Evolutionary conservation across 129 eudicot genomes (phyloP).

Genomic region (Dittrichia graveolens): DNA sequence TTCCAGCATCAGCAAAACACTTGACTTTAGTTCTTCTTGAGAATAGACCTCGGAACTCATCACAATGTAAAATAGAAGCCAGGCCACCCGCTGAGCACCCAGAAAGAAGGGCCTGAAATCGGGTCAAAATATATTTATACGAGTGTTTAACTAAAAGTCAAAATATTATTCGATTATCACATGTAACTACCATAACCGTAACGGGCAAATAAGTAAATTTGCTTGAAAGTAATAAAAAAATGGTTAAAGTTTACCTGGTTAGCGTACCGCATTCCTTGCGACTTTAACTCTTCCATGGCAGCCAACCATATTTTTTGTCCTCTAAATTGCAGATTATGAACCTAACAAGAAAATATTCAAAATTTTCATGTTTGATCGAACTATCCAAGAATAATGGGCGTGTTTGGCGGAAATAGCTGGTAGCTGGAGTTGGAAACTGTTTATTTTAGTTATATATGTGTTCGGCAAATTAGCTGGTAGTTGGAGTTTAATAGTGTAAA

Average conservation of each 20-base stretch:
- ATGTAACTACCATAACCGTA: not conserved
- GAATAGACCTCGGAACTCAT: conserved; percentile 43
- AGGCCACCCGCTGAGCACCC: conserved; percentile 61
- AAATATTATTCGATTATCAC: too few relatives aligned
- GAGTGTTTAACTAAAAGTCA: not conserved
- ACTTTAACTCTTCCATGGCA: conserved; percentile 51
- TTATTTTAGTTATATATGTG: too few relatives aligned
- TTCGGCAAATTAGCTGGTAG: too few relatives aligned
- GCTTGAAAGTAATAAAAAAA: conserved; percentile 6
- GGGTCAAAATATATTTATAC: not conserved
- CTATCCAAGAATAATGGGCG: not conserved
- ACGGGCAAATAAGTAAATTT: not conserved
- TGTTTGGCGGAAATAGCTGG: too few relatives aligned
- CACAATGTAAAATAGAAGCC: conserved; percentile 48
- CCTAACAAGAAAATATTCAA: conserved; percentile 22
- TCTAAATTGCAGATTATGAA: conserved; percentile 50
- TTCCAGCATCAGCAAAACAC: conserved; percentile 56
- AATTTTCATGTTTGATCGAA: not conserved
- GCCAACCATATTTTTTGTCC: conserved; percentile 58
- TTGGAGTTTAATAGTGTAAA: too few relatives aligned
- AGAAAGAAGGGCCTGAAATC: conserved; percentile 47
- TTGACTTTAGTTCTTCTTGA: conserved; percentile 44
- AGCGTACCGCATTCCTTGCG: conserved; percentile 60
- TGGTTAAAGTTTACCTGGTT: conserved; percentile 28
- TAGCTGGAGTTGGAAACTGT: too few relatives aligned